These are phyloP conservation scores for Ogataea zsoltii DNA, from an alignment of 805 yeast genomes.

Conservation along the genomic window DNA sequence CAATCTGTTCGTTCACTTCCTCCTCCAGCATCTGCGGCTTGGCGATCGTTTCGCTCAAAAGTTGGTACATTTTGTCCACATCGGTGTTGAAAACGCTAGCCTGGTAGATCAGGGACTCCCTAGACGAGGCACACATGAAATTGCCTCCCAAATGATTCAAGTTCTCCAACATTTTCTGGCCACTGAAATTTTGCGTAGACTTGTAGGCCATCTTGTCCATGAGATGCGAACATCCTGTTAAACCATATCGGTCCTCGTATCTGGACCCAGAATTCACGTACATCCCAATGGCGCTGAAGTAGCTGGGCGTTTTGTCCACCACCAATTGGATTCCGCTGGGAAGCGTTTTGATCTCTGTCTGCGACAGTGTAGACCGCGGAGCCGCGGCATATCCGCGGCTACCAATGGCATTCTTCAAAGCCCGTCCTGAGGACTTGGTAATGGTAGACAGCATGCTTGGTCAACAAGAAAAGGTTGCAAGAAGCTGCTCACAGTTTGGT, in stretches of 20 bases:
- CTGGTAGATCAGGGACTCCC: slow-evolving; percentile 92
- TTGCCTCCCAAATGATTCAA: slow-evolving; percentile 88
- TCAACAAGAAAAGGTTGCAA: too few relatives aligned
- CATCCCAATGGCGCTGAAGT: slow-evolving; percentile 87
- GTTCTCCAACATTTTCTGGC: slow-evolving; percentile 69
- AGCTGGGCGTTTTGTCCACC: slow-evolving; percentile 84
- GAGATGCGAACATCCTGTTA: slow-evolving; percentile 80
- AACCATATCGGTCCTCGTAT: slow-evolving; percentile 55
- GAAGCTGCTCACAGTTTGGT: too few relatives aligned
- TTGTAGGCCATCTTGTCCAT: slow-evolving; percentile 85
- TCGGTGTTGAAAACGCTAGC: slow-evolving; percentile 91
- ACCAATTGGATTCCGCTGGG: slow-evolving; percentile 80
- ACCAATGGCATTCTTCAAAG: background rate
- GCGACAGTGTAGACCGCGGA: slow-evolving; percentile 5
- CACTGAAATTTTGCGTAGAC: slow-evolving; percentile 58
- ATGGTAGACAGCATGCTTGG: background rate
- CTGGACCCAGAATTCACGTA: slow-evolving; percentile 91
- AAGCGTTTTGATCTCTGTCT: slow-evolving; percentile 41
- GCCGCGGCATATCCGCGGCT: background rate
- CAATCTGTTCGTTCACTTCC: slow-evolving; percentile 73
- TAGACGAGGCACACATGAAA: slow-evolving; percentile 86
- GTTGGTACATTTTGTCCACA: slow-evolving; percentile 72
- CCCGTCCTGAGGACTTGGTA: background rate
- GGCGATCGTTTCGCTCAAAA: slow-evolving; percentile 76
- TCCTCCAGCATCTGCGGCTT: slow-evolving; percentile 65